A percentile compares a stretch with the other conserved stretches of the same genome.
phyloP scores from a whole-genome alignment of 2,329 filamentous ascomycete species.

The Coniella vitis region DNA sequence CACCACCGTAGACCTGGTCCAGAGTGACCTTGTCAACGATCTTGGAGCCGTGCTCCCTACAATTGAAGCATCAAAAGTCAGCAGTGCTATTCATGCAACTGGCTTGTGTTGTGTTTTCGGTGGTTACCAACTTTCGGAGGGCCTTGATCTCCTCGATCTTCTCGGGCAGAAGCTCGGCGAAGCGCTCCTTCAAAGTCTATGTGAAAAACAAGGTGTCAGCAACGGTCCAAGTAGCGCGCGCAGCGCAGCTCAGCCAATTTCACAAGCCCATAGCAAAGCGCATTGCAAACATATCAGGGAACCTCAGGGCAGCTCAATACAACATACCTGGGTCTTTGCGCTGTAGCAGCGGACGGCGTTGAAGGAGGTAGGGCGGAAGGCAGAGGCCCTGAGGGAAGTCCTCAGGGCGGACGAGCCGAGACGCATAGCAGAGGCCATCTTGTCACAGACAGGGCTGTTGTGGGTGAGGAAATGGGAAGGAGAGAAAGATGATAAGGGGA shows the following conservation, averaged over 20 bases:
- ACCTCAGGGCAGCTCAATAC: not conserved
- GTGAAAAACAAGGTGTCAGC: conserved; percentile 18
- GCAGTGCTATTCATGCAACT: conserved; percentile 15
- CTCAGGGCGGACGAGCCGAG: conserved; percentile 76
- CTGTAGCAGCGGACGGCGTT: conserved; percentile 87
- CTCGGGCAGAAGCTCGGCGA: conserved; percentile 88
- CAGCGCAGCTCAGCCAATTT: not conserved
- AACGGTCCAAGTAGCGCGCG: conserved; percentile 14
- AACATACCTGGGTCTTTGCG: conserved; percentile 75
- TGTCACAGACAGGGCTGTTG: conserved; percentile 28
- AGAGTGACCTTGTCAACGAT: conserved; percentile 96
- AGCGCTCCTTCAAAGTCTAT: conserved; percentile 95
- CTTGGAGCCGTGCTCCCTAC: conserved; percentile 87
- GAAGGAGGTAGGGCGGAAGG: conserved; percentile 67
- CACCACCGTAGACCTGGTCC: conserved; percentile 98
- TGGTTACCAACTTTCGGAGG: conserved; percentile 73
- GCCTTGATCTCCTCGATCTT: conserved; percentile 98
- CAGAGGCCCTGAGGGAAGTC: conserved; percentile 61
- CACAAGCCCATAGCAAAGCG: no score
- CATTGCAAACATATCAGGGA: no score
- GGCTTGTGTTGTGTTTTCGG: conserved; percentile 3
- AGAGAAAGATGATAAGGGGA: conserved; percentile 27
- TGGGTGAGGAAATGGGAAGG: conserved; percentile 20
- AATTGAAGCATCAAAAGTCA: conserved; percentile 17
- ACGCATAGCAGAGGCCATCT: conserved; percentile 80